Percentiles rank a stretch among this genome's conserved stretches.
phyloP scores from a whole-genome alignment of 2,329 filamentous ascomycete species.

The Paracoccidioides lutzii region DNA sequence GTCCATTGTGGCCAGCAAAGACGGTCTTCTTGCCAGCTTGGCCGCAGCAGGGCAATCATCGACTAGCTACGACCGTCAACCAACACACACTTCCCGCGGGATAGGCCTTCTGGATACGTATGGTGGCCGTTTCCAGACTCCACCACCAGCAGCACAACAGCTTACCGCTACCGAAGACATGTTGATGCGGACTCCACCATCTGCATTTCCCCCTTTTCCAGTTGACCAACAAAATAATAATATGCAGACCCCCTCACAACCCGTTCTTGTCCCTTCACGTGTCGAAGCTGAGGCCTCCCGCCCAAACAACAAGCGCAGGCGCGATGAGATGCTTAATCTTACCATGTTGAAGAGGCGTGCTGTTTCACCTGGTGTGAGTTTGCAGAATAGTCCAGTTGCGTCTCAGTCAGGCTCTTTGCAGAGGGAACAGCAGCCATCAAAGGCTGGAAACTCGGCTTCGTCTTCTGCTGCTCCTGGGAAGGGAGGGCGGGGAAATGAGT shows the following conservation, averaged over 20 bases:
- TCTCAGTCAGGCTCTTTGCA: conserved; percentile 44
- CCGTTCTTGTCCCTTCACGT: conserved; percentile 11
- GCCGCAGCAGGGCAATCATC: conserved; percentile 33
- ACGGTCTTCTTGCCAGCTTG: not conserved
- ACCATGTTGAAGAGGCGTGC: conserved; percentile 80
- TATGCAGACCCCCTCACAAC: conserved; percentile 10
- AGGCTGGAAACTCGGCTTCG: conserved; percentile 24
- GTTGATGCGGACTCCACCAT: conserved; percentile 28
- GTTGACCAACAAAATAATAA: not conserved
- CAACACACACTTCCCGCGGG: conserved; percentile 57
- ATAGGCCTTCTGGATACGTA: conserved; percentile 69
- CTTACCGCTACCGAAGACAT: conserved; percentile 33
- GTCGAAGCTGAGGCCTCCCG: conserved; percentile 7
- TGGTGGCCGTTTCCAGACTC: conserved; percentile 53
- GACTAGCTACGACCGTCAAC: conserved; percentile 63
- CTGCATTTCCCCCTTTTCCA: not conserved
- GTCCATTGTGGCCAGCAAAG: conserved; percentile 13
- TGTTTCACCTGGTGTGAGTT: conserved; percentile 81
- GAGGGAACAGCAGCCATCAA: not conserved
- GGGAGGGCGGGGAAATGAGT: not conserved
- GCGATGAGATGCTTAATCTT: conserved; percentile 84
- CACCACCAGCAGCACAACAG: conserved; percentile 45
- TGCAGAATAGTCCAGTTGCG: conserved; percentile 76
- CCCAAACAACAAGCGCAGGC: conserved; percentile 48
- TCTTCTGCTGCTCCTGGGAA: conserved; percentile 8